phyloP scores from a whole-genome alignment of 805 yeast species.

The Yamadazyma scolyti region DNA sequence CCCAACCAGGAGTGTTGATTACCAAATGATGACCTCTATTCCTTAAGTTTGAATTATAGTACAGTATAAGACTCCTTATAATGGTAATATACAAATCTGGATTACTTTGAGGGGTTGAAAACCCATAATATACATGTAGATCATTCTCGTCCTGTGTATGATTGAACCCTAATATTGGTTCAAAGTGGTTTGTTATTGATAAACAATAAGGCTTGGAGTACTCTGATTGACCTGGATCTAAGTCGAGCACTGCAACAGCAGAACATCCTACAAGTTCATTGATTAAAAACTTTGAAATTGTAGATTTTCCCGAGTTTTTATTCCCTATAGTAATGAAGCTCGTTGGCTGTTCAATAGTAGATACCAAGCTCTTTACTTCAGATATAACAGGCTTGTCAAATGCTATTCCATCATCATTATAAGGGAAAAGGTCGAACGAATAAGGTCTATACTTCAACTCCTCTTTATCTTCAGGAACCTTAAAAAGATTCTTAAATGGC shows the following conservation, averaged over 20 bases:
- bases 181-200: constrained; percentile 41
- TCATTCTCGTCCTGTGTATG: constrained; percentile 11
- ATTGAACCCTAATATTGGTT: constrained; percentile 23
- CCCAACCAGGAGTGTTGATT: constrained; percentile 88
- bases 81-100: constrained; percentile 53
- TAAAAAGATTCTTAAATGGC: constrained; percentile 42
- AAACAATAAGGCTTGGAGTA: constrained; percentile 69
- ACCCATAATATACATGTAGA: constrained; percentile 50
- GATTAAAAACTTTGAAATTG: constrained; percentile 52
- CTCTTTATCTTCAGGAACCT: constrained; percentile 8
- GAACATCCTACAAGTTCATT: constrained; percentile 40
- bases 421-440: constrained; percentile 33
- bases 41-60: constrained; percentile 17
- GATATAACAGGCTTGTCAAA: constrained; percentile 4
- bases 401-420: constrained; percentile 4
- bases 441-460: constrained; percentile 12
- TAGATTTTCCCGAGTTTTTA: constrained; percentile 82
- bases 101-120: constrained; percentile 60
- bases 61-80: constrained; percentile 37
- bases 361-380: constrained; percentile 2
- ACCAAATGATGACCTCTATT: constrained; percentile 40
- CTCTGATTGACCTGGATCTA: constrained; percentile 91
- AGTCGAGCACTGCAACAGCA: constrained; percentile 54
- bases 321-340: constrained; percentile 51
- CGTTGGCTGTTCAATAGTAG: constrained; percentile 12